Conservation (phyloP, 768 basidiomycete species). For the Phanerochaete sordida region DNA sequence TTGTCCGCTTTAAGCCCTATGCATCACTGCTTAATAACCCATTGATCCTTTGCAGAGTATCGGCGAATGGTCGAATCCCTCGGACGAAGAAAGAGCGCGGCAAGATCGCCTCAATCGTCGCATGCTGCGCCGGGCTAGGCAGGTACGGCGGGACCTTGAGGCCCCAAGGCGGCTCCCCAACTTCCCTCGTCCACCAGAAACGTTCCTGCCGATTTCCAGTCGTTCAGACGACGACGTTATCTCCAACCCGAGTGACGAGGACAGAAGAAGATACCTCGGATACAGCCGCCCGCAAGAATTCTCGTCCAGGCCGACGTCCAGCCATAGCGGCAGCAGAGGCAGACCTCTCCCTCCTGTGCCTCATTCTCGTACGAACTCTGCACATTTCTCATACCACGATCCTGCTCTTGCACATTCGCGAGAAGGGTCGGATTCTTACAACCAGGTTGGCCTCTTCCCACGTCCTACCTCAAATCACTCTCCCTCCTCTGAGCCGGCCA, state of each 20-base stretch:
- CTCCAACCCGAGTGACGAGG: slow-evolving; percentile 87
- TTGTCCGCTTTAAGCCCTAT: slow-evolving; percentile 19
- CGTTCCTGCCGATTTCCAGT: slow-evolving; percentile 29
- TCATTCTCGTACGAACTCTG: slow-evolving; percentile 64
- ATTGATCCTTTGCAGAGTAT: slow-evolving; percentile 54
- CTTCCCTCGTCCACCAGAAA: slow-evolving; percentile 75
- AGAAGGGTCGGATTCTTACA: slow-evolving; percentile 37
- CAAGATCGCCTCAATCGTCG: slow-evolving; percentile 63
- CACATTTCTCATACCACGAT: slow-evolving; percentile 57
- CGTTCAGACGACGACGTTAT: slow-evolving; percentile 59
- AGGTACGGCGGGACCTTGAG: slow-evolving; percentile 43
- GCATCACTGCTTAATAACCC: slow-evolving; percentile 7
- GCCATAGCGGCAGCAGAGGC: slow-evolving; percentile 33
- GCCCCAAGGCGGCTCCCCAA: slow-evolving; percentile 69
- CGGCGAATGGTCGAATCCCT: slow-evolving; percentile 89
- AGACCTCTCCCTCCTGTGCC: slow-evolving; percentile 58
- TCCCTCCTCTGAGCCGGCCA: slow-evolving; percentile 9
- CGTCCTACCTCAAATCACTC: slow-evolving; percentile 8
- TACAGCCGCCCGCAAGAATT: slow-evolving; percentile 7
- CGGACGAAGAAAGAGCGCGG: slow-evolving; percentile 82
- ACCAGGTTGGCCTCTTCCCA: slow-evolving; percentile 21
- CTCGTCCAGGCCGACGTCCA: slow-evolving; percentile 38
- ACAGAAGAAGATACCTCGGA: slow-evolving; percentile 16
- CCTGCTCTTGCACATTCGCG: slow-evolving; percentile 66
- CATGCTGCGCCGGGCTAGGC: slow-evolving; percentile 44